Base-by-base conservation (phyloP, 2,329 filamentous ascomycete genomes). In the Diaporthe eres region DNA sequence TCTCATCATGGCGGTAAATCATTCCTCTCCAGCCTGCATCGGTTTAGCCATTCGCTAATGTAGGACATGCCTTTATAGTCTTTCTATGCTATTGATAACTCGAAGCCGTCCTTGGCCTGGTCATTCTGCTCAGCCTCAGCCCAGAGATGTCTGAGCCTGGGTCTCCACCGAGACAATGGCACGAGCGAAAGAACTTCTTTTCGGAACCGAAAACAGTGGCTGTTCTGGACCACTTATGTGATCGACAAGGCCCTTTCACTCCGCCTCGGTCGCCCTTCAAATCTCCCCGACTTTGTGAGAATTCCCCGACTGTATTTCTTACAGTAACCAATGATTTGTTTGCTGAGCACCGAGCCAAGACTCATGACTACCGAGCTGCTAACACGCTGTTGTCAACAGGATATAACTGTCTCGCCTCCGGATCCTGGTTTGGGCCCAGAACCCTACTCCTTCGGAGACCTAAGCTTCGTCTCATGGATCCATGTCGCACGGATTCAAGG, bases 151-250 rank as follows among this genome's bases (percentile, higher is more conserved):
- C 31, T 53, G 19, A 68, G 63, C 34, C 19, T 68, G 31, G 63
- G 63, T 7, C 63, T 68, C 8, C 63, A 68, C n/a, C 47, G 63
- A 15, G 47, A 68, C 15, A 22, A 53, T 34, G 31, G n/a, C 13
- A 9, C n/a, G 31, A 51, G 51, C n/a, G 19, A 68, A 25, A 49
- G 13, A 3, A 37, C n/a, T 10, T 3, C 53, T 13, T 39, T 37
- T 39, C 63, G 63, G 3, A 37, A 53, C 39, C 31, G 12, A 25
- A 68, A 37, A 2, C 25, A 53, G 12, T 68, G 63, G 63, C 63
- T 68, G 10, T 68, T 68, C 34, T 68, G 63, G 63, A 68, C 63
- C 22, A 68, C 63, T 19, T 68, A 68, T 53, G 63, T 68, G 22
- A 68, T 68, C 22, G 63, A 68, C n/a, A 68, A 68, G 28, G 47